Evolutionary conservation across 345 rosid genomes (phyloP), one percentile per base, ranked within the genome.

Genomic region (Isatis tinctoria): DNA sequence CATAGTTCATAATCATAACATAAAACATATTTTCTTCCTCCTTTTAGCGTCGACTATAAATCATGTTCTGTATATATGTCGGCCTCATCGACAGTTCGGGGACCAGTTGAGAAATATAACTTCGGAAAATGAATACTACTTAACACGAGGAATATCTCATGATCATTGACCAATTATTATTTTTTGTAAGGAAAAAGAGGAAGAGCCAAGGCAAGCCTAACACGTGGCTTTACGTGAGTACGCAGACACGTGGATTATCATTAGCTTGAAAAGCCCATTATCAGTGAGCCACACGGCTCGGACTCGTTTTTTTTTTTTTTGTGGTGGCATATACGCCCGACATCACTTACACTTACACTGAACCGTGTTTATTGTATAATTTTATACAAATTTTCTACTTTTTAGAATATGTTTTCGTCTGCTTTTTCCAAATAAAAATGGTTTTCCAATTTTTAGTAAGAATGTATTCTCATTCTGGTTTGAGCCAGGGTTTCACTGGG

Each of bases 271-370:
- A 22, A 49, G 12, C 30, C 20, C 41, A 60, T 60, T 60, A 51
- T 30, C 63, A 67, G 61, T n/a, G 45, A 22, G 57, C 17, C 22
- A 75, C 74, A 75, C 79, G 74, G 64, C 64, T 20, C 54, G 40
- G 28, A 68, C 28, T 51, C 74, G 37, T 37, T 43, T 67, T 0
- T 66, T 45, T 65, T 36, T 48, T 49, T 57, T 32, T 33, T 45
- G 18, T 8, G n/a, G n/a, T n/a, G 3, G 3, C 24, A 13, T 27
- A 44, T 30, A 16, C 72, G 45, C 30, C 45, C 53, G 52, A 74
- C 73, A 48, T 67, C 78, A 28, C 28, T 57, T 35, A n/a, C n/a
- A n/a, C n/a, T n/a, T n/a, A 10, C n/a, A 9, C 58, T 32, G 7
- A 30, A 10, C 57, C 36, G 35, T 59, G 63, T 60, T 11, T 11